Percentiles rank a stretch among this genome's conserved stretches.
Evolutionary conservation across 179 eudicot genomes (phyloP).

Genomic region (Patellifolia procumbens): DNA sequence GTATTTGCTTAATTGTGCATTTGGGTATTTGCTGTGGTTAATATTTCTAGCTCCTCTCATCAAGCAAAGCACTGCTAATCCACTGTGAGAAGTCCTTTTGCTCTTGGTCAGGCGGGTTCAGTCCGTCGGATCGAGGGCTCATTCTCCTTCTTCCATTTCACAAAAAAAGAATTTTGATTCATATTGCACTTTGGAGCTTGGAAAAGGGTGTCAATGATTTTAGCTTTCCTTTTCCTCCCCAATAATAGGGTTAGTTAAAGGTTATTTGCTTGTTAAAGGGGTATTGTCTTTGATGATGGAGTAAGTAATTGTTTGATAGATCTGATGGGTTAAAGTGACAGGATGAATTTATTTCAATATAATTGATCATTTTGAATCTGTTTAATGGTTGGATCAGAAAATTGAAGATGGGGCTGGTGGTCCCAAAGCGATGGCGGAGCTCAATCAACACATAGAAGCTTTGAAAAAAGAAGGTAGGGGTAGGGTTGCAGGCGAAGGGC

Average conservation of each 20-base stretch:
- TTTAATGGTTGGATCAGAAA: constrained; percentile 53
- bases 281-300: constrained; percentile 43
- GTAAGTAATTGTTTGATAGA: constrained; percentile 39
- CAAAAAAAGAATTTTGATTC: no score
- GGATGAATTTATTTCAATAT: constrained; percentile 34
- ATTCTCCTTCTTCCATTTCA: no score
- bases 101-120: no score
- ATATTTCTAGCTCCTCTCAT: no score
- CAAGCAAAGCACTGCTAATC: no score
- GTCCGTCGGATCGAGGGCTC: no score
- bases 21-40: not conserved
- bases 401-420: constrained; percentile 38
- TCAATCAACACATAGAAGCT: constrained; percentile 35
- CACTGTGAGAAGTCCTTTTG: no score
- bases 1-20: not conserved
- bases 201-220: constrained; percentile 1
- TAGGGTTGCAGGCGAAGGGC: constrained; percentile 41
- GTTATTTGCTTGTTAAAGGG: constrained; percentile 21
- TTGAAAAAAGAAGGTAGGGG: constrained; percentile 43
- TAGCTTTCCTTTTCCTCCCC: not conserved
- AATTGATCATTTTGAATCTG: constrained; percentile 48
- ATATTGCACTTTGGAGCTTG: not conserved
- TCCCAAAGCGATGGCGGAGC: constrained; percentile 44
- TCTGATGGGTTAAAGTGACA: constrained; percentile 31
- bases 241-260: constrained; percentile 34